Conservation (phyloP, 2,329 filamentous ascomycete genomes). For the Corynespora cassiicola region DNA sequence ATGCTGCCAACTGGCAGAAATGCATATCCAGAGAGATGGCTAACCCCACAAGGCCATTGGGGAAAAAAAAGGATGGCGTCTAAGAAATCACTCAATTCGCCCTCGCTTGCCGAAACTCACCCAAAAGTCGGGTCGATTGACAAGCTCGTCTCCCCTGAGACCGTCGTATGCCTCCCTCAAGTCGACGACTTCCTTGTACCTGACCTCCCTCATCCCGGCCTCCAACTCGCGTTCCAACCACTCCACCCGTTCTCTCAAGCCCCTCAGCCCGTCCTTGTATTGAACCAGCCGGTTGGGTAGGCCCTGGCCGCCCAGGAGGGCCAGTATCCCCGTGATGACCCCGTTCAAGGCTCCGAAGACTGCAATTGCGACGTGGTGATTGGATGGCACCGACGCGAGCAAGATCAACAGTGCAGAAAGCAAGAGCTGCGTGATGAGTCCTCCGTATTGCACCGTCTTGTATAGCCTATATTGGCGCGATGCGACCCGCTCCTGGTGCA, state of each 20-base stretch:
- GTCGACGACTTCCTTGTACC: constrained; percentile 39
- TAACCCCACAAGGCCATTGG: too few relatives aligned
- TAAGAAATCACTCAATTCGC: too few relatives aligned
- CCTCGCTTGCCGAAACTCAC: constrained; percentile 6
- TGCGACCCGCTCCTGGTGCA: constrained; percentile 14
- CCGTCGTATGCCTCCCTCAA: constrained; percentile 40
- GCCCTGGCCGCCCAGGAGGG: constrained; percentile 44
- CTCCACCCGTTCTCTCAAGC: constrained; percentile 41
- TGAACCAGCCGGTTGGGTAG: constrained; percentile 43
- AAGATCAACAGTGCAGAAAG: constrained; percentile 44
- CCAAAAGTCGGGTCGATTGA: constrained; percentile 46
- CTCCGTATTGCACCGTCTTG: constrained; percentile 31
- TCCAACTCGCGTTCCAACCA: constrained; percentile 44
- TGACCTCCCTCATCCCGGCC: constrained; percentile 32
- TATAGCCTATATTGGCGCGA: constrained; percentile 29
- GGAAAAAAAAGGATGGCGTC: too few relatives aligned
- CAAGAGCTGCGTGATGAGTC: constrained; percentile 39
- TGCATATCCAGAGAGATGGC: too few relatives aligned
- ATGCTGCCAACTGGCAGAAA: too few relatives aligned
- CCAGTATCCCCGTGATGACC: constrained; percentile 39
- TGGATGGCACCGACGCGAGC: constrained; percentile 35
- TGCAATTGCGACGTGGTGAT: constrained; percentile 20
- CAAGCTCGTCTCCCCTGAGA: constrained; percentile 36
- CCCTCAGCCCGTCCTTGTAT: constrained; percentile 35
- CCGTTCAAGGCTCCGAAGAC: constrained; percentile 33